Evolutionary conservation across 306 rosid species (phyloP).

Genomic region (Vigna radiata): DNA sequence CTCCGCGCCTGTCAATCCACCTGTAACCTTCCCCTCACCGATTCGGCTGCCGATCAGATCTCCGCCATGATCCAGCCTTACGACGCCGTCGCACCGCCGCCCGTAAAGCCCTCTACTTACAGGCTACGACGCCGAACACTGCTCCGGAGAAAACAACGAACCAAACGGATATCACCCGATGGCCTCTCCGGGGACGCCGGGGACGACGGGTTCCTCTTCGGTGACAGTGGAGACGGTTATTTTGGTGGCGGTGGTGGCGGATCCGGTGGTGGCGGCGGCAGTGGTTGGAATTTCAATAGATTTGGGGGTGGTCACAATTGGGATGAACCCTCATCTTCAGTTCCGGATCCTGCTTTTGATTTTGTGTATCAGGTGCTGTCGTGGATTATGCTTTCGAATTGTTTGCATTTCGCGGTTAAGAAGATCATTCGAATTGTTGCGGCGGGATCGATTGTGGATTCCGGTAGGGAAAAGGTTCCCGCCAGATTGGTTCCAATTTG

Average conservation of each 20-base stretch:
- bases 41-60: constrained; percentile 54
- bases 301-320: constrained; percentile 70
- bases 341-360: constrained; percentile 78
- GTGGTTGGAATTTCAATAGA: constrained; percentile 77
- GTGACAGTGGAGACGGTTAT: constrained; percentile 58
- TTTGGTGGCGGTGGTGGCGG: constrained; percentile 60
- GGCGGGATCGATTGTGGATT: constrained; percentile 63
- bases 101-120: constrained; percentile 55
- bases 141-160: constrained; percentile 67
- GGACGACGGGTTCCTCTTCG: constrained; percentile 54
- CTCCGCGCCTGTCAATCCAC: constrained; percentile 48
- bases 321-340: constrained; percentile 72
- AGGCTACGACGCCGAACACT: constrained; percentile 59
- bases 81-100: constrained; percentile 79
- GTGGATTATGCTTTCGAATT: constrained; percentile 86
- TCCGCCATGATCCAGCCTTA: constrained; percentile 66
- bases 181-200: constrained; percentile 59
- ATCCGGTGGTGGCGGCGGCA: constrained; percentile 54
- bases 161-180: constrained; percentile 61
- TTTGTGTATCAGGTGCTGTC: constrained; percentile 85
- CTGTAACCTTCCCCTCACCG: constrained; percentile 34
- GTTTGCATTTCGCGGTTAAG: constrained; percentile 85
- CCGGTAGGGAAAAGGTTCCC: constrained; percentile 69
- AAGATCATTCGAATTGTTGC: constrained; percentile 64
- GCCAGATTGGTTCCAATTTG: constrained; percentile 66